Evolutionary conservation across 257 asterid species (phyloP).

Genomic region (Plantago ovata): DNA sequence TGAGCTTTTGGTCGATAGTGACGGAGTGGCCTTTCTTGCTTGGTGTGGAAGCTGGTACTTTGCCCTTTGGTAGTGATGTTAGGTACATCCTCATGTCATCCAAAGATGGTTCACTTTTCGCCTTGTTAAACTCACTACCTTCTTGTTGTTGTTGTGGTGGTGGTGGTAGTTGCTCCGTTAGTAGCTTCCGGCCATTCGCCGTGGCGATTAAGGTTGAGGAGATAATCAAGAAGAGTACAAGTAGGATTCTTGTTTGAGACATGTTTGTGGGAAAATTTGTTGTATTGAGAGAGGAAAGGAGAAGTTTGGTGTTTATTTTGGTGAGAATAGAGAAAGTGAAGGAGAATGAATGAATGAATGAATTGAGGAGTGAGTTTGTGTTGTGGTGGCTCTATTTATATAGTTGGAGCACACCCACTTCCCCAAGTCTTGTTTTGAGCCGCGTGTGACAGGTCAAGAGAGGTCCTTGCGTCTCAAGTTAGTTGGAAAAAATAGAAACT

Average conservation of each 20-base stretch:
- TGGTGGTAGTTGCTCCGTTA: no score
- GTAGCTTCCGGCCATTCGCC: no score
- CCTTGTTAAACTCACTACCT: not conserved
- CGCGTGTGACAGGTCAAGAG: constrained; percentile 23
- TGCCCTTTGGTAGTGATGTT: constrained; percentile 50
- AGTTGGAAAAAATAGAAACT: no score
- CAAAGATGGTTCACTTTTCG: constrained; percentile 6
- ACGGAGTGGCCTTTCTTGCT: constrained; percentile 46
- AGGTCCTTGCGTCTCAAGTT: constrained; percentile 34
- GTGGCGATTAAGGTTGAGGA: no score
- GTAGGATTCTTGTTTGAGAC: no score
- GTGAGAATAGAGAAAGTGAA: not conserved
- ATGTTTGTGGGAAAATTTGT: no score
- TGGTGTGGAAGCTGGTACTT: constrained; percentile 48
- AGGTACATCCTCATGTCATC: constrained; percentile 29
- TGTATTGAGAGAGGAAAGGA: constrained; percentile 6
- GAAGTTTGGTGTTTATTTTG: constrained; percentile 6
- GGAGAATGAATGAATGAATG: constrained; percentile 3
- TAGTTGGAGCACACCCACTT: no score
- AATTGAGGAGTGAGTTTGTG: constrained; percentile 3
- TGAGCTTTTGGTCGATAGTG: constrained; percentile 33
- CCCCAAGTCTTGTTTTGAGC: not conserved
- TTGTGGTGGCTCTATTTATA: constrained; percentile 3
- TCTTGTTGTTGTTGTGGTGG: constrained; percentile 14
- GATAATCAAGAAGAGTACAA: no score